These are phyloP conservation scores for Candida incommunis DNA, from an alignment of 805 yeast genomes.

Conservation along the genomic window DNA sequence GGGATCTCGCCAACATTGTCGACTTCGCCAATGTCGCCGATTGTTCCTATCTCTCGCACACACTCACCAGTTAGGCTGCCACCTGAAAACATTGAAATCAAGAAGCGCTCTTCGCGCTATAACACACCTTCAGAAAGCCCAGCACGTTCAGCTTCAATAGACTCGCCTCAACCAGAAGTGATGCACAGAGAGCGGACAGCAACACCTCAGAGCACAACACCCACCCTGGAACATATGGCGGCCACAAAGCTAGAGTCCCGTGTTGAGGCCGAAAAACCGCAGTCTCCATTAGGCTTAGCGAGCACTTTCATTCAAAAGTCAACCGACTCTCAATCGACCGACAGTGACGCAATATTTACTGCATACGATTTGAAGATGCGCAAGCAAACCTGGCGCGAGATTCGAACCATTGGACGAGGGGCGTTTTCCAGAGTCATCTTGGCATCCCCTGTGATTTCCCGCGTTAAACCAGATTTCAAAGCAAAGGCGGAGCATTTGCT, in stretches of 20 bases:
- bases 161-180: neutral
- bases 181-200: neutral
- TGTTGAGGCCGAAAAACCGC: too few species aligned
- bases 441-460: conserved; percentile 19
- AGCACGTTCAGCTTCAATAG: neutral
- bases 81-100: neutral
- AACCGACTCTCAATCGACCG: neutral
- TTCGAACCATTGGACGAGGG: conserved; percentile 24
- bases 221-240: too few species aligned
- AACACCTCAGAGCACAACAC: too few species aligned
- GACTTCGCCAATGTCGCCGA: neutral
- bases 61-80: neutral
- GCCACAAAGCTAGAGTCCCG: neutral
- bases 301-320: too few species aligned
- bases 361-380: conserved; percentile 16
- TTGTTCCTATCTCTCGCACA: neutral
- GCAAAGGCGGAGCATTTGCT: conserved; percentile 12
- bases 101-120: neutral
- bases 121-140: neutral
- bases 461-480: conserved; percentile 18
- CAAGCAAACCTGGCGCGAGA: conserved; percentile 18
- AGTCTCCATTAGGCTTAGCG: too few species aligned
- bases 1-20: too few species aligned
- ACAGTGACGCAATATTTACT: neutral
- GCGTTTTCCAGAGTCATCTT: conserved; percentile 27